phyloP scores from a whole-genome alignment of 2,329 filamentous ascomycete species.

The Aspergillus cejpii region DNA sequence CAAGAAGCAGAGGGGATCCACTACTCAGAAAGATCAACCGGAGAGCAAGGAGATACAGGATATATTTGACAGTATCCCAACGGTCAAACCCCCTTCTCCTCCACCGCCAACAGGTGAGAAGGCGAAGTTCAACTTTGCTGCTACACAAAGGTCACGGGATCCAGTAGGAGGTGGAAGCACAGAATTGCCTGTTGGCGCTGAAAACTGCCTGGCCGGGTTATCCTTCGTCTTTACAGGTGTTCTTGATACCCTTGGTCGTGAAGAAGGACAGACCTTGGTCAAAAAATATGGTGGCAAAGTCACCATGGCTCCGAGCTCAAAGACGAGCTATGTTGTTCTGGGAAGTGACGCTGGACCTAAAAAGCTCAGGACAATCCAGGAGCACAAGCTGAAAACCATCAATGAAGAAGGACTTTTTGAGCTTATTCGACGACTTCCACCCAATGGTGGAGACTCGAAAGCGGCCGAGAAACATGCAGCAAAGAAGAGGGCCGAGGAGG shows the following conservation, averaged over 20 bases:
- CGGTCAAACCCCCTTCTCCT: slow-evolving; percentile 73
- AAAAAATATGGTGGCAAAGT: slow-evolving; percentile 94
- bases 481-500: slow-evolving; percentile 77
- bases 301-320: slow-evolving; percentile 75
- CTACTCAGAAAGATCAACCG: slow-evolving; percentile 59
- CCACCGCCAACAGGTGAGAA: slow-evolving; percentile 61
- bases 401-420: slow-evolving; percentile 88
- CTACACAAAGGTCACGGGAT: slow-evolving; percentile 52
- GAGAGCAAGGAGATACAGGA: slow-evolving; percentile 70
- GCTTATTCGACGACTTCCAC: slow-evolving; percentile 72
- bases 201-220: slow-evolving; percentile 83
- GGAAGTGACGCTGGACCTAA: slow-evolving; percentile 87
- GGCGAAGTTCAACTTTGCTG: slow-evolving; percentile 74
- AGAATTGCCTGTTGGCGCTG: slow-evolving; percentile 73
- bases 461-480: slow-evolving; percentile 78
- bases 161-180: slow-evolving; percentile 57
- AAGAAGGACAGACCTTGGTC: slow-evolving; percentile 77
- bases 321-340: slow-evolving; percentile 89
- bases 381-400: slow-evolving; percentile 79
- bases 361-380: slow-evolving; percentile 79
- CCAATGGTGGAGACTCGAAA: slow-evolving; percentile 79
- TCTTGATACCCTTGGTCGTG: slow-evolving; percentile 69
- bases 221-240: slow-evolving; percentile 95
- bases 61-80: slow-evolving; percentile 82
- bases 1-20: slow-evolving; percentile 49